phyloP scores from a whole-genome alignment of 768 basidiomycete species.

The Mycena polygramma region DNA sequence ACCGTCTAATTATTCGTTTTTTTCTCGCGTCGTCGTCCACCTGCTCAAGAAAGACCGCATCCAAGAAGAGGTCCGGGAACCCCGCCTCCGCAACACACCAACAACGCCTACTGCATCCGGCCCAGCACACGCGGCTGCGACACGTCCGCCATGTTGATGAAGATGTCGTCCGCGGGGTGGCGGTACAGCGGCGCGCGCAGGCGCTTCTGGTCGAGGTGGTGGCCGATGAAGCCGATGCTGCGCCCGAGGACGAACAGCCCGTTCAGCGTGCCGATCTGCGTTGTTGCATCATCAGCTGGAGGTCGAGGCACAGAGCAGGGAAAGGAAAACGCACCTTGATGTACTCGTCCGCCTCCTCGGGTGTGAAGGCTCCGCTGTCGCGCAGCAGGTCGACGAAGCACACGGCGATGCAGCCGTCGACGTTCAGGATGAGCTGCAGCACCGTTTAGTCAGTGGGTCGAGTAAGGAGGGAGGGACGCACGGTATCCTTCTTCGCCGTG shows the following conservation, averaged over 20 bases:
- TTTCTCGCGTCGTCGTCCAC: background rate
- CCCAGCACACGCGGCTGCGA: conserved; percentile 85
- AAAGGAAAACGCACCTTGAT: conserved; percentile 70
- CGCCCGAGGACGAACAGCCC: conserved; percentile 98
- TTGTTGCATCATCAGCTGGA: background rate
- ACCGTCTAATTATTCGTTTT: conserved; percentile 11
- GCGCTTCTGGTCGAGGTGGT: conserved; percentile 97
- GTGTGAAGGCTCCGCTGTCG: conserved; percentile 93
- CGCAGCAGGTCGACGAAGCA: conserved; percentile 96
- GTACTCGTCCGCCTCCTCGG: conserved; percentile 97
- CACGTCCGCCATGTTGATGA: conserved; percentile 93
- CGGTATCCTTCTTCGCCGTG: conserved; percentile 96
- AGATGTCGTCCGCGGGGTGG: conserved; percentile 95
- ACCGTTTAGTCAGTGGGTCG: background rate
- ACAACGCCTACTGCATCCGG: conserved; percentile 55
- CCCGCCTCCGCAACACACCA: background rate
- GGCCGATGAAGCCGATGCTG: conserved; percentile 97
- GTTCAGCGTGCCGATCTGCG: conserved; percentile 88
- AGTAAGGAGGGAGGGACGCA: conserved; percentile 48
- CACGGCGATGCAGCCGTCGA: conserved; percentile 95
- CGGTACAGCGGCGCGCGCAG: conserved; percentile 94
- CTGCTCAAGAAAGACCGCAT: background rate
- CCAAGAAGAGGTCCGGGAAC: conserved; percentile 2
- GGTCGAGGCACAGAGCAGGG: background rate
- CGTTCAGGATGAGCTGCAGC: conserved; percentile 89